These are phyloP conservation scores for Geranomyces michiganensis DNA, from an alignment of 192 early-diverging fungal genomes.

Conservation along the genomic window DNA sequence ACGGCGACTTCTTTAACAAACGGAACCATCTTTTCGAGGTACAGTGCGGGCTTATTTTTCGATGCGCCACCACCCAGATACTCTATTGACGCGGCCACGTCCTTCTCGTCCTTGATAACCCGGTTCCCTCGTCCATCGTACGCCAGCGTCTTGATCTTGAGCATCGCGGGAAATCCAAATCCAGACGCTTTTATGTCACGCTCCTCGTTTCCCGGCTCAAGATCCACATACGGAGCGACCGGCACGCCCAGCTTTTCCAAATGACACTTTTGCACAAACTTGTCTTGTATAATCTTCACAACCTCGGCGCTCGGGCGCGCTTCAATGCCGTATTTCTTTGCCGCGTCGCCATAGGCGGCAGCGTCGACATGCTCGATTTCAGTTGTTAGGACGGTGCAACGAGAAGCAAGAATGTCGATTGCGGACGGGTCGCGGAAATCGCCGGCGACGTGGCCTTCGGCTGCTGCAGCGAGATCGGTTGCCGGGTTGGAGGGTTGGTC, in stretches of 20 bases:
- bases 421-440: constrained; percentile 79
- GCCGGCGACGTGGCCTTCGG: constrained; percentile 73
- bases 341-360: constrained; percentile 56
- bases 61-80: constrained; percentile 58
- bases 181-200: constrained; percentile 53
- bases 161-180: constrained; percentile 93
- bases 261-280: constrained; percentile 87
- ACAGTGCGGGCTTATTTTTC: constrained; percentile 70
- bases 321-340: constrained; percentile 43
- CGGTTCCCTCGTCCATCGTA: constrained; percentile 97
- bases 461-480: constrained; percentile 78
- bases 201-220: constrained; percentile 48
- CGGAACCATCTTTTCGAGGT: constrained; percentile 92
- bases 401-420: constrained; percentile 75
- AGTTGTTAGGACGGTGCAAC: constrained; percentile 86
- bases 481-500: constrained; percentile 79
- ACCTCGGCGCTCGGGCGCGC: constrained; percentile 85
- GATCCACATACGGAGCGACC: constrained; percentile 69
- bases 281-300: constrained; percentile 93
- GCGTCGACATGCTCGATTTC: constrained; percentile 98
- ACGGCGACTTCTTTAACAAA: constrained; percentile 95
- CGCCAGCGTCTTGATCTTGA: constrained; percentile 91
- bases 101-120: constrained; percentile 73
- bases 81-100: constrained; percentile 65
- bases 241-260: constrained; percentile 69